Base-by-base conservation (phyloP, 1,284 basidiomycete species). In the Trichosporon sp. region DNA sequence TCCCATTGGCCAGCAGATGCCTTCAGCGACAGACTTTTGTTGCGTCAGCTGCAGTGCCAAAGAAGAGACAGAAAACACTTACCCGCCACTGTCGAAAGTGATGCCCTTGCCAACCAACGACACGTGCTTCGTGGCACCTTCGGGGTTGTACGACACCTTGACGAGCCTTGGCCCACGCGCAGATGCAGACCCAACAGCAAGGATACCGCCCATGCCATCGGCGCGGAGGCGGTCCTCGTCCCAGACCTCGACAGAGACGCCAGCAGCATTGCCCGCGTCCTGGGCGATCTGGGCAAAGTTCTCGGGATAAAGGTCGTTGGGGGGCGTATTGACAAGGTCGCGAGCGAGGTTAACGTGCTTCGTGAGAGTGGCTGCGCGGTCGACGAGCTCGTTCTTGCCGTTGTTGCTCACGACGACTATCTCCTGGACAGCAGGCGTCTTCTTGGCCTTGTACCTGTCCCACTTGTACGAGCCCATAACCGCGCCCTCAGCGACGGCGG, bases 81-180 rank as follows among this genome's bases (percentile, higher is more conserved):
- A 52, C 14, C 63, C 63, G 31, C 63, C 63, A 1, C 56, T 21
- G 63, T 65, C 63, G 23, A 65, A 65, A 7, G 63, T 65, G 57
- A 61, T 59, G 37, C 63, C 63, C 60, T 65, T 65, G 34, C 63
- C 63, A 37, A 65, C 60, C 9, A 65, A 32, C 8, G 63, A 56
- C 16, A 65, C 25, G 57, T 61, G 63, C 60, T 56, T 64, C 37
- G 37, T 25, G 40, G 49, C 49, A n/a, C 56, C 58, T 8, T 40
- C 46, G 36, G 59, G 59, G 8, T 52, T 56, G 63, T 65, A 65
- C 13, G 63, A 34, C 23, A 65, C 57, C 56, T 61, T 65, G 60
- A 65, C 60, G 19, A 65, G 49, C 4, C 63, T 60, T 7, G 63
- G 63, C 8, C 29, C 29, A 44, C 34, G 59, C 21, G n/a, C n/a